Evolutionary conservation across 257 asterid species (phyloP).

Genomic region (Avicennia marina): DNA sequence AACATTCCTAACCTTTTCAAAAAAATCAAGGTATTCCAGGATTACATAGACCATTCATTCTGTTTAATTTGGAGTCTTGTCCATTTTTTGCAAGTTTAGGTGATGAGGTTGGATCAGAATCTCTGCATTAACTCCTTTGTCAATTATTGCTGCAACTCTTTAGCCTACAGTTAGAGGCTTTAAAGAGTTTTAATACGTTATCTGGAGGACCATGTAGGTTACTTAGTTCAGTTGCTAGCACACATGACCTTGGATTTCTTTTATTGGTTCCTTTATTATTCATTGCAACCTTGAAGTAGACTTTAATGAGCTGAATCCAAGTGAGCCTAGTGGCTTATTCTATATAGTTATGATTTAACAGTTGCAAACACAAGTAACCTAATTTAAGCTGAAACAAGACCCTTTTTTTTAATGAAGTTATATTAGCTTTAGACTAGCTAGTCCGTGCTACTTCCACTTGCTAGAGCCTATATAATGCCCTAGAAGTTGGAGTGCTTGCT

Average conservation of each 20-base stretch:
- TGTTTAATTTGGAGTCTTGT: constrained; percentile 1
- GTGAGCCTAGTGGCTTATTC: neutral
- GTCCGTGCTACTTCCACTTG: no score
- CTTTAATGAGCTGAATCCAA: neutral
- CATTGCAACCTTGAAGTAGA: neutral
- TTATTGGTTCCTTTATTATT: neutral
- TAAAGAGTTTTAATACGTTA: neutral
- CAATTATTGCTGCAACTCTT: neutral
- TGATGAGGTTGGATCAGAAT: neutral
- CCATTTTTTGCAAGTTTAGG: neutral
- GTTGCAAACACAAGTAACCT: neutral
- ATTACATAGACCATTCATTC: neutral
- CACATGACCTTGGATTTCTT: neutral
- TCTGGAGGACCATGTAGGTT: neutral
- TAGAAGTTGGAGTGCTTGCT: no score
- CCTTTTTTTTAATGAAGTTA: no score
- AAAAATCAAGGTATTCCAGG: constrained; percentile 73
- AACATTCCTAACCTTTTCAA: constrained; percentile 96
- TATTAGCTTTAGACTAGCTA: no score
- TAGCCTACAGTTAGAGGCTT: constrained; percentile 4
- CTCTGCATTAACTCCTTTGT: neutral
- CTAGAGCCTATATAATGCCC: no score
- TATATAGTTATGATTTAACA: neutral
- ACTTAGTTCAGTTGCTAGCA: constrained; percentile 9
- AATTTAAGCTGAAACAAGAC: neutral